Percentiles rank a stretch among this genome's conserved stretches.
Evolutionary conservation across 1,284 basidiomycete species (phyloP).

Genomic region (Pholiota adiposa): DNA sequence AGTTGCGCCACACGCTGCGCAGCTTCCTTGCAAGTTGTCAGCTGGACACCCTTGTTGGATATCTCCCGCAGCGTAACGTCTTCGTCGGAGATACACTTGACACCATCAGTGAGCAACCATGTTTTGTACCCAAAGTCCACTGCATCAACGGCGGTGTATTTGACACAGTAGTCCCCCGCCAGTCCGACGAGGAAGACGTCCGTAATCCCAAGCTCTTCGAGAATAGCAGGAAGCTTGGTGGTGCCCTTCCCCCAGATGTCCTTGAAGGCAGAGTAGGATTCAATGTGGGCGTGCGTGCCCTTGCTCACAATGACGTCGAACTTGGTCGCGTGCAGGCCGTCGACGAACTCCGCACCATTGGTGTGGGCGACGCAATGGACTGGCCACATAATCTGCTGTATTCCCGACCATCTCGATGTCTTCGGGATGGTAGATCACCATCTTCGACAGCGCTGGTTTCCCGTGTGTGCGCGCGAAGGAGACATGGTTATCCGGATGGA

Average conservation of each 20-base stretch:
- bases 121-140: slow-evolving; percentile 44
- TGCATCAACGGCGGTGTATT: slow-evolving; percentile 49
- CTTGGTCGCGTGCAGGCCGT: slow-evolving; percentile 38
- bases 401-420: slow-evolving; percentile 29
- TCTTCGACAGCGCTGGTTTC: slow-evolving; percentile 35
- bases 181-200: slow-evolving; percentile 53
- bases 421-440: slow-evolving; percentile 44
- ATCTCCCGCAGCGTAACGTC: slow-evolving; percentile 43
- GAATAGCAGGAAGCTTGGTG: slow-evolving; percentile 40
- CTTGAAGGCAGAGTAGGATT: slow-evolving; percentile 57
- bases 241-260: slow-evolving; percentile 48
- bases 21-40: slow-evolving; percentile 32
- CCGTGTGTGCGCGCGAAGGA: slow-evolving; percentile 53
- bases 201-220: slow-evolving; percentile 42
- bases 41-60: slow-evolving; percentile 35
- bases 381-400: slow-evolving; percentile 55
- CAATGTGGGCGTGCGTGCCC: slow-evolving; percentile 47
- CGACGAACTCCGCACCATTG: slow-evolving; percentile 45
- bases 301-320: slow-evolving; percentile 48
- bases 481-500: slow-evolving; percentile 50
- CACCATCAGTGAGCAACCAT: slow-evolving; percentile 52
- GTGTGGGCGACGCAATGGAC: slow-evolving; percentile 52
- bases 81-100: slow-evolving; percentile 39
- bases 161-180: slow-evolving; percentile 59
- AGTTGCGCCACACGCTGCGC: slow-evolving; percentile 13